phyloP scores from a whole-genome alignment of 352 stramenopile species.

The Thraustotheca clavata region DNA sequence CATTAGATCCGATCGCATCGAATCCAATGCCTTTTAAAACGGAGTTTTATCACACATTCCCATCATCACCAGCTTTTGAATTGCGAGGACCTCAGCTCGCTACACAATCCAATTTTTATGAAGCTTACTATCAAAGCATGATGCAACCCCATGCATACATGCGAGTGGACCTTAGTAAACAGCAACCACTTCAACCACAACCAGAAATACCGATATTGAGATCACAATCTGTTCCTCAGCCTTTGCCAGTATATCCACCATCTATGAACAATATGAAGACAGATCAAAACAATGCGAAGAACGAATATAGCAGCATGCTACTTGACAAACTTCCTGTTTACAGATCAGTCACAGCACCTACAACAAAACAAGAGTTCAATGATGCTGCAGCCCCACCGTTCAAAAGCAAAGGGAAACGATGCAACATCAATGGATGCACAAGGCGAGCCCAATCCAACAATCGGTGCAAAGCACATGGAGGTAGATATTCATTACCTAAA shows the following conservation, averaged over 20 bases:
- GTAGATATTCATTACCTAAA: constrained; percentile 11
- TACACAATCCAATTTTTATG: neutral
- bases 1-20: constrained; percentile 1
- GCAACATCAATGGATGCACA: constrained; percentile 45
- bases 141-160: neutral
- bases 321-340: constrained; percentile 9
- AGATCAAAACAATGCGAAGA: too few species aligned
- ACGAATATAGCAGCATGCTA: too few species aligned
- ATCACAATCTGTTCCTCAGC: neutral
- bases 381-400: neutral
- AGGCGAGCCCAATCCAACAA: constrained; percentile 73
- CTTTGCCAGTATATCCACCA: neutral
- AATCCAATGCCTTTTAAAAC: constrained; percentile 9
- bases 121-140: neutral
- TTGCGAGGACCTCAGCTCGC: constrained; percentile 11
- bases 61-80: constrained; percentile 4
- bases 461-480: constrained; percentile 70
- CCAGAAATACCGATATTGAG: neutral
- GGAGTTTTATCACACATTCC: neutral
- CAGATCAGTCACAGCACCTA: constrained; percentile 6
- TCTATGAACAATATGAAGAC: too few species aligned
- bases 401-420: constrained; percentile 65
- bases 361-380: neutral
- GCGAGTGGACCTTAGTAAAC: too few species aligned
- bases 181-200: neutral